Base-by-base conservation (phyloP, 139 green algal species). In the Dunaliella sp. region DNA sequence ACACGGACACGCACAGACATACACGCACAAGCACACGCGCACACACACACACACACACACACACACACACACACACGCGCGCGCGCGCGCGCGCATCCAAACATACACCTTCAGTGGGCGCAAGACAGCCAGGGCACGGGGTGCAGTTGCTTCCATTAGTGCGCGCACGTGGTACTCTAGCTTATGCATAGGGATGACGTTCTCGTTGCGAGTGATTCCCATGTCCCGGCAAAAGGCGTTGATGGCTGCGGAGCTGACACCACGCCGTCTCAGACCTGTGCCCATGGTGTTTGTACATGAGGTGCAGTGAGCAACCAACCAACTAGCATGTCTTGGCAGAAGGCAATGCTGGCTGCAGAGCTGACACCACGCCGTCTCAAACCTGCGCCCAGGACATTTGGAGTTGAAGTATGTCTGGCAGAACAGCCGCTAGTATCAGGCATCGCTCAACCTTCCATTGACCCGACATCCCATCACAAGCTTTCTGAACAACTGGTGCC, bases 171-270 rank as follows among this genome's bases (percentile, higher is more conserved):
- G 92, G 90, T 98, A 91, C 87, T 99, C 97, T 85, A 99, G 92
- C 77, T 94, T 93, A 89, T 98, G 95, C 86, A 97, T 91, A 26
- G 90, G 93, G 58, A 99, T 93, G 35, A 95, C 90, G 84, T 96
- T 97, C 74, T 98, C 97, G 77, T 92, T 95, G 82, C 96, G 92
- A 2, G 94, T 97, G 89, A 98, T 96, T 88, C 95, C 95, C 0
- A 97, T 91, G 90, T 98, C 95, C 1, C 91, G 85, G 90, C 96
- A 99, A 86, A 99, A 99, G 38, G 88, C 91, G 89, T 99, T 99
- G 93, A 99, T 97, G 65, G 96, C 93, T 57, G 88, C 87, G 25
- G 95, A 86, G 0, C 93, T 95, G 36, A 98, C 93, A 16, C 98
- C 98, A 26, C 98, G 92, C 33, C 98, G 91, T 35, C 97, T 89